Percentiles rank a stretch among this genome's conserved stretches.
Conservation (phyloP, 2,329 filamentous ascomycete genomes). For the Fusarium domesticum region DNA sequence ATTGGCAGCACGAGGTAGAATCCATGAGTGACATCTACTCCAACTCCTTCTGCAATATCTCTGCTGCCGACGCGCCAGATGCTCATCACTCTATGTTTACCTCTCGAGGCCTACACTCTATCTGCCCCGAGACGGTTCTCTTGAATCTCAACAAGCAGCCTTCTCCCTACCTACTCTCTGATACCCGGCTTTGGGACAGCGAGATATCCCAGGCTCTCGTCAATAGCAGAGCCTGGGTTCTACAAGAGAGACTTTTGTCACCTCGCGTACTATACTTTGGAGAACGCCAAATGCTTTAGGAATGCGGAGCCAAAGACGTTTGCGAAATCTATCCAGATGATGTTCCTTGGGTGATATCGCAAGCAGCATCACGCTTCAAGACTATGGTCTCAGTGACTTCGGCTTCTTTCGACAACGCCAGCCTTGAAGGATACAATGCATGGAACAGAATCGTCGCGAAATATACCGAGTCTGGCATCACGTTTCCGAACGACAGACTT, state of each 20-base stretch:
- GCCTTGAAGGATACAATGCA: too few species aligned
- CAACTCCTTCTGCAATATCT: constrained; percentile 6
- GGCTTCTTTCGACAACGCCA: too few species aligned
- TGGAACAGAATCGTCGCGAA: constrained; percentile 2
- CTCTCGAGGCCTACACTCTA: too few species aligned
- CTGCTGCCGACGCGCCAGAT: constrained; percentile 1
- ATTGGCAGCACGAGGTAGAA: constrained; percentile 1
- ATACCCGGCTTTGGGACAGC: background rate
- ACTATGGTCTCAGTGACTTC: too few species aligned
- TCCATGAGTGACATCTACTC: constrained; percentile 3
- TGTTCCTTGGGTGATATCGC: too few species aligned
- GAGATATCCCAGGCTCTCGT: background rate
- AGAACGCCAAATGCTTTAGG: constrained; percentile 5
- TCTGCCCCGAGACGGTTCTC: too few species aligned
- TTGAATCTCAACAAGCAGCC: too few species aligned
- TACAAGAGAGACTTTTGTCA: constrained; percentile 5
- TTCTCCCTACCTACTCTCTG: too few species aligned
- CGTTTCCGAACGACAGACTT: constrained; percentile 6
- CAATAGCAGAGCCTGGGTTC: constrained; percentile 4
- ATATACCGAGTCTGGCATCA: constrained; percentile 5
- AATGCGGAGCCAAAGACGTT: constrained; percentile 1
- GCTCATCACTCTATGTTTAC: constrained; percentile 1
- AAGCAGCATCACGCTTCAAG: too few species aligned
- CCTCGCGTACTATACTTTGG: constrained; percentile 4
- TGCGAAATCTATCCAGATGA: background rate